Evolutionary conservation across 129 eudicot species (phyloP).

Genomic region (Erigeron canadensis): DNA sequence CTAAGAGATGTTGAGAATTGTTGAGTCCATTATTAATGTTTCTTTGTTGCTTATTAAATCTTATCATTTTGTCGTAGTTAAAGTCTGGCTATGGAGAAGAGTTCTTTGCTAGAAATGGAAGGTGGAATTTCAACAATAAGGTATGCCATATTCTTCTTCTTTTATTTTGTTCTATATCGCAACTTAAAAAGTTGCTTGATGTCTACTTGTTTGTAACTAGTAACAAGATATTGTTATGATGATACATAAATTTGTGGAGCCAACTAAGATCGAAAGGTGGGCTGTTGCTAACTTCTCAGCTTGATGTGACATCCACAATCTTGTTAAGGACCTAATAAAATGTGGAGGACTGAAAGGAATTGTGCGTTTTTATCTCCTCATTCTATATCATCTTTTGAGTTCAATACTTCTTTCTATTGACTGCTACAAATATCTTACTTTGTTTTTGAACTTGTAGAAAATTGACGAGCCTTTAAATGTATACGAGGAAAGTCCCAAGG

Average conservation of each 20-base stretch:
- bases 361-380: slow-evolving; percentile 30
- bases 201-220: background rate
- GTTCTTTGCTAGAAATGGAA: slow-evolving; percentile 55
- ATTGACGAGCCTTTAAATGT: slow-evolving; percentile 50
- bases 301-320: slow-evolving; percentile 39
- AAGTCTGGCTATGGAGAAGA: slow-evolving; percentile 74
- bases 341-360: slow-evolving; percentile 48
- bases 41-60: background rate
- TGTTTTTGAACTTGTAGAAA: slow-evolving; percentile 20
- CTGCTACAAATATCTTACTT: background rate
- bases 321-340: slow-evolving; percentile 41
- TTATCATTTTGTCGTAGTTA: slow-evolving; percentile 45
- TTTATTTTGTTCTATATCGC: background rate
- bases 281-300: slow-evolving; percentile 59
- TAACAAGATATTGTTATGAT: background rate
- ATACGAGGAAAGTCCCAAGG: slow-evolving; percentile 66
- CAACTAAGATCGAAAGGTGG: slow-evolving; percentile 46
- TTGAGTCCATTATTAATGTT: background rate
- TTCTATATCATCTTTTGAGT: background rate
- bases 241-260: slow-evolving; percentile 37
- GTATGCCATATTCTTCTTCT: slow-evolving; percentile 16
- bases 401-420: background rate
- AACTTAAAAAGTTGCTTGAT: background rate
- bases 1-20: background rate
- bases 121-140: slow-evolving; percentile 80